These are phyloP conservation scores for Colletotrichum cereale DNA, from an alignment of 2,329 filamentous ascomycete genomes.

Conservation along the genomic window DNA sequence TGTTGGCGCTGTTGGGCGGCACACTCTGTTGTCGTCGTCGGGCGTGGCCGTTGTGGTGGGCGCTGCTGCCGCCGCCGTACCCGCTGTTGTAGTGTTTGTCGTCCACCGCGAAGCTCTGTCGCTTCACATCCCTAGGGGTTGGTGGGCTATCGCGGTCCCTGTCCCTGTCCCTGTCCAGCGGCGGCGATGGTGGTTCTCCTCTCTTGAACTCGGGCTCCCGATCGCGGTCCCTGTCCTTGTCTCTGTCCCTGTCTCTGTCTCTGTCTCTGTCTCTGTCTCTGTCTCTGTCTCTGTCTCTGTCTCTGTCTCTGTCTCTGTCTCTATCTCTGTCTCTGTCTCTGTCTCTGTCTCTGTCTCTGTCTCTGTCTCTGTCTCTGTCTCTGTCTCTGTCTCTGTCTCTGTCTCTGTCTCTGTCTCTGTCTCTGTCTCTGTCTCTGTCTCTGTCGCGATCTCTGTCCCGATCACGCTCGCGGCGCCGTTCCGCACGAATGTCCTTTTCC, in stretches of 20 bases:
- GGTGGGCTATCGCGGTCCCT: slow-evolving; percentile 42
- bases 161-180: slow-evolving; percentile 32
- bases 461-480: slow-evolving; percentile 23
- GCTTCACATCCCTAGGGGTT: slow-evolving; percentile 36
- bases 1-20: slow-evolving; percentile 26
- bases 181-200: background rate
- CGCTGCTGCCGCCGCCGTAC: slow-evolving; percentile 1
- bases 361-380: slow-evolving; percentile 12
- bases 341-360: background rate
- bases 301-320: too few relatives aligned
- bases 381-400: slow-evolving; percentile 33
- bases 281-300: slow-evolving; percentile 34
- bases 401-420: slow-evolving; percentile 34
- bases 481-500: slow-evolving; percentile 20
- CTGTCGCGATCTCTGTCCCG: slow-evolving; percentile 27
- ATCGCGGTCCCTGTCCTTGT: slow-evolving; percentile 11
- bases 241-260: slow-evolving; percentile 29
- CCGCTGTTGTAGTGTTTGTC: slow-evolving; percentile 20
- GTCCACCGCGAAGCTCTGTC: slow-evolving; percentile 39
- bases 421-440: slow-evolving; percentile 39
- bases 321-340: too few relatives aligned
- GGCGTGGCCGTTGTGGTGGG: slow-evolving; percentile 20
- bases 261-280: slow-evolving; percentile 36
- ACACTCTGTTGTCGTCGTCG: slow-evolving; percentile 26
- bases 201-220: slow-evolving; percentile 8